Base-by-base conservation (phyloP, 2,329 filamentous ascomycete species). In the Arachnomyces sp. region DNA sequence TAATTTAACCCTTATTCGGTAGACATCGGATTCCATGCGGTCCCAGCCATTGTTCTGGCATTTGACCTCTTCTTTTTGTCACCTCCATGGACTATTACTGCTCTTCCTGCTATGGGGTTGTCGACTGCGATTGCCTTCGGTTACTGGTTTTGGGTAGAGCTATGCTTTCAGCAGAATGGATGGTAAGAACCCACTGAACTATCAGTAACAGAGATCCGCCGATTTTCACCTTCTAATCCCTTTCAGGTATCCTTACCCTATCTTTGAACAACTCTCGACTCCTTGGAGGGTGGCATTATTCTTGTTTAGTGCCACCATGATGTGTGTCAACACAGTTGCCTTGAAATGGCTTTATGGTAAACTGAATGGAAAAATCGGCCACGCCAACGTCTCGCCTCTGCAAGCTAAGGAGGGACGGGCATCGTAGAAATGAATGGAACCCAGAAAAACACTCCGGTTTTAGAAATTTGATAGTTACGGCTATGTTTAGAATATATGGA, bases 171-270 rank as follows among this genome's bases (percentile, higher is more conserved):
- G 8, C 61, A 70, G 40, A 81, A 81, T 49, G 73, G 76, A 39
- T 80, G 72, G 60, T 79, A 72, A 46, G 70, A 66, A 2, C 71
- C 71, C 43, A n/a, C 20, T 25, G 5, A 25, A 25, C 9, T 25
- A 25, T 25, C 9, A 9, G 67, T 3, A 55, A 71, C 2, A 72
- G 72, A 15, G n/a, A 35, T 20, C 8, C 34, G 20, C 3, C 17
- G 13, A 30, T 14, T 14, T 14, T 17, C 15, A 7, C 20, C 31
- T 30, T 15, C 17, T 48, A 16, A 52, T 37, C 29, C 29, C 7
- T 15, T 25, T 60, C 50, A 83, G 80, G 70, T 93, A 94, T 51
- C 87, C 88, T 0, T 94, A 95, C 60, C 88, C 89, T 1, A 73
- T 94, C 17, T 90, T 95, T 48, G 79, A 71, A 7, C 58, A 84